Conservation (phyloP, 495 filamentous ascomycete genomes). For the Clohesyomyces aquaticus region DNA sequence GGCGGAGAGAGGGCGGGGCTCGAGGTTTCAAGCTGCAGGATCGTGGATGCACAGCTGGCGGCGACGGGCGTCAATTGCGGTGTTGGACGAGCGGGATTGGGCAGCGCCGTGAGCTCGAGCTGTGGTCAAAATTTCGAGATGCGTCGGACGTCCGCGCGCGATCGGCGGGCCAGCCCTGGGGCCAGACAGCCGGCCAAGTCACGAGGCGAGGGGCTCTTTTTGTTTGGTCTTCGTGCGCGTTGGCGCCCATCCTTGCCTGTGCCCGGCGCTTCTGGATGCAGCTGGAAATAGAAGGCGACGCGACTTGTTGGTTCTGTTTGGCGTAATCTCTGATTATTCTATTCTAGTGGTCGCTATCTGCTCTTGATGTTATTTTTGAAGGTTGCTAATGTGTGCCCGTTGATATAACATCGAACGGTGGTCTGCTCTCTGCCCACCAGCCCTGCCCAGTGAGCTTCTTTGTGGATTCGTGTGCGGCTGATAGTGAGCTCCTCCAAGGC, state of each 20-base stretch:
- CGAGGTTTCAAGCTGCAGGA: not conserved
- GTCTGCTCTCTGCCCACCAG: not conserved
- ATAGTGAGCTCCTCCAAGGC: not conserved
- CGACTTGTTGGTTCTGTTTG: not conserved
- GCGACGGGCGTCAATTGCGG: slow-evolving; percentile 30
- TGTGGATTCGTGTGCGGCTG: not conserved
- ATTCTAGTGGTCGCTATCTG: no score
- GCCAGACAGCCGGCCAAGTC: not conserved
- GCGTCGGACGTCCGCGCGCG: not conserved
- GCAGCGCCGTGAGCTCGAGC: no score
- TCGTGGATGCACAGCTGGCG: slow-evolving; percentile 8
- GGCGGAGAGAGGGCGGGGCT: not conserved
- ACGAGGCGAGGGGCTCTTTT: not conserved
- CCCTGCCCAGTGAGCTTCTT: not conserved
- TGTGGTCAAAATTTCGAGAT: not conserved
- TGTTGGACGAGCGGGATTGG: not conserved
- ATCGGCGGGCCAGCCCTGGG: no score
- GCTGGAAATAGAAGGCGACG: not conserved
- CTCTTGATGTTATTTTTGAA: not conserved
- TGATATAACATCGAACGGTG: not conserved
- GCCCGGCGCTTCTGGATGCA: not conserved
- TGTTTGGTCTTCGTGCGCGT: no score
- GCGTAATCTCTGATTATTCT: no score
- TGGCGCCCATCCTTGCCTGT: not conserved
- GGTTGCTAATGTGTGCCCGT: not conserved